Evolutionary conservation across 768 basidiomycete genomes (phyloP), one percentile per base, ranked within the genome.

Genomic region (Pholiota molesta): DNA sequence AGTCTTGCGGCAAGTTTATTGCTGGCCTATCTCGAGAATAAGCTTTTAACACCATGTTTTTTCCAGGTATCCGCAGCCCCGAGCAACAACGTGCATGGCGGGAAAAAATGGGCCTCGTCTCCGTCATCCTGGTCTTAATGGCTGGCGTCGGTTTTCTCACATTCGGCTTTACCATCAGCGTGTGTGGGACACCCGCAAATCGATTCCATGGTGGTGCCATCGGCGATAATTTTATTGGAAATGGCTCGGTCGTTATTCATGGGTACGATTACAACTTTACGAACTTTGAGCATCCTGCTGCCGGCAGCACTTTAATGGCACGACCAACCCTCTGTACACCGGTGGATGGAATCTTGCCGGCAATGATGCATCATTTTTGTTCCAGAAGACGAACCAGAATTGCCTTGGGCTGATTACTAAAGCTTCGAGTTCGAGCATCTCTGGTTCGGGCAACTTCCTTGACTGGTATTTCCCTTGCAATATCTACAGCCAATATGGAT

Each of bases 391-490:
- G 68, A 95, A 95, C 75, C 79, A 91, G 69, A 84, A 91, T 61
- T 99, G 97, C 72, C 76, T 86, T 26, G 86, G 85, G 8, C 69
- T 94, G 71, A 90, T 99, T 69, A 89, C 85, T 3, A 86, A 87
- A 65, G 84, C 92, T 6, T 66, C 80, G 29, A 87, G 84, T 49
- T 91, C 91, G 7, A 84, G 82, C 59, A 97, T 98, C 68, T 80
- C 86, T 3, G 84, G 86, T 35, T 82, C 72, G 7, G 86, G 86
- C 33, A 76, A 79, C 54, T 71, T 79, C 52, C 74, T 95, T 68
- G 91, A 93, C 64, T 99, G 96, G 96, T 98, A 98, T 74, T 97
- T 99, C 77, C 97, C 97, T 1, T 99, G 97, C 81, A 99, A 99
- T 70, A 77, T 97, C 49, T 90, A 82, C 78, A 83, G 86, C 66